Base-by-base conservation (phyloP, 2,329 filamentous ascomycete species). In the Dichotomopilus funicola region DNA sequence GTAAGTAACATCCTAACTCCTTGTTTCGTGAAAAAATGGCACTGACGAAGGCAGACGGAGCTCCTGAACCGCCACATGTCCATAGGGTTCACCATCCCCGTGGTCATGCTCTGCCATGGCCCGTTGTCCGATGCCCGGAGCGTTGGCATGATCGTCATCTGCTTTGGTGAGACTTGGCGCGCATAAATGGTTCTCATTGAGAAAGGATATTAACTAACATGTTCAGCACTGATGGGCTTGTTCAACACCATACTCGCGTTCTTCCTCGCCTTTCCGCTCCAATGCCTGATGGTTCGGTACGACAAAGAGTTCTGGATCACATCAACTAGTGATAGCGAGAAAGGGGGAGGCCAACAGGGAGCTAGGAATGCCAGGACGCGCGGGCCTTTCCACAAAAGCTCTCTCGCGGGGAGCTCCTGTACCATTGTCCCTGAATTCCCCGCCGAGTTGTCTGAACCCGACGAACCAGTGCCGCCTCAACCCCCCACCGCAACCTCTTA, bases 41-140 rank as follows among this genome's bases (percentile, higher is more conserved):
- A 19, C 47, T 59, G n/a, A 63, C 55, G n/a, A 2, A 9, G 4
- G 1, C 49, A 80, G 76, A 70, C 78, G 27, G 72, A 79, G 48
- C 71, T 79, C 8, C 70, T 80, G 52, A 80, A 80, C 59, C 65
- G 71, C 2, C 75, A 80, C 62, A 72, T 80, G 60, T 77, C 77
- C 0, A 63, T 79, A 5, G 78, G 75, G 3, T 80, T 80, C 59
- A 73, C 75, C 0, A 70, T 79, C 2, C 78, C 78, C 0, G 71
- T 80, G 2, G 66, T 78, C 1, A 74, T 75, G 68, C 70, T 79
- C 11, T 71, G 72, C 41, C 62, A 64, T 2, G 58, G 71, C 6
- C 61, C 70, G 9, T 58, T 73, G 6, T 63, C 66, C 13, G 61
- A 63, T 65, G 13, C 59, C 54, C 3, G 65, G 67, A 53, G 64